These are phyloP conservation scores for Scedosporium aurantiacum DNA, from an alignment of 2,329 filamentous ascomycete species.

Conservation along the genomic window DNA sequence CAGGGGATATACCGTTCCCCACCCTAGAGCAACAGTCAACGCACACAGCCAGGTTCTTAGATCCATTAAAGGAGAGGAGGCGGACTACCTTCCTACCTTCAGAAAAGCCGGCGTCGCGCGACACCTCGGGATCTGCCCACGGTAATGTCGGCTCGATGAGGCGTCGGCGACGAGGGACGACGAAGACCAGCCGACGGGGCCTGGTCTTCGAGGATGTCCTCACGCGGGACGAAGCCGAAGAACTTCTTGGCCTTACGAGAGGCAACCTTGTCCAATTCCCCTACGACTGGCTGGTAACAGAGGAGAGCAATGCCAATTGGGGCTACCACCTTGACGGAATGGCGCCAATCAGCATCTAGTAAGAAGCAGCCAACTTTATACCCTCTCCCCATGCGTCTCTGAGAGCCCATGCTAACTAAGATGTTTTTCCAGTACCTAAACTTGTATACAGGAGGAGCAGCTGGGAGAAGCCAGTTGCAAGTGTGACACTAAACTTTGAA, in stretches of 20 bases:
- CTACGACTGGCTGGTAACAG: constrained; percentile 87
- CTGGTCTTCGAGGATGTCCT: constrained; percentile 67
- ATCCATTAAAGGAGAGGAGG: constrained; percentile 27
- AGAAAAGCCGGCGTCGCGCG: constrained; percentile 34
- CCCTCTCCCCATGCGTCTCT: neutral
- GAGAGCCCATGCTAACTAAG: neutral
- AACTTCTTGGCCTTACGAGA: constrained; percentile 70
- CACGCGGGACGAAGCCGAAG: constrained; percentile 64
- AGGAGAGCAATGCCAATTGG: constrained; percentile 92
- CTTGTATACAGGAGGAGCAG: neutral
- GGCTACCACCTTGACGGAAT: constrained; percentile 93
- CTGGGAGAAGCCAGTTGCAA: neutral
- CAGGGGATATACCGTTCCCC: constrained; percentile 35
- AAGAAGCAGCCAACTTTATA: constrained; percentile 28
- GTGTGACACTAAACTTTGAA: neutral
- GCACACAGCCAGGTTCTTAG: constrained; percentile 17
- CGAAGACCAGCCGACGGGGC: constrained; percentile 54
- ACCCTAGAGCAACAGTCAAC: constrained; percentile 31
- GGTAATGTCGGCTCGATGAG: constrained; percentile 38
- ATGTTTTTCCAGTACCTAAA: neutral
- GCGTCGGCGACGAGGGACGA: constrained; percentile 57
- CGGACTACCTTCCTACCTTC: constrained; percentile 45
- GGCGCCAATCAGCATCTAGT: constrained; percentile 95
- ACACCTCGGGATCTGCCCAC: constrained; percentile 19
- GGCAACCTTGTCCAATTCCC: constrained; percentile 86